Percentiles rank a stretch among this genome's conserved stretches.
phyloP scores from a whole-genome alignment of 2,329 filamentous ascomycete genomes.

The Akanthomyces muscarius region DNA sequence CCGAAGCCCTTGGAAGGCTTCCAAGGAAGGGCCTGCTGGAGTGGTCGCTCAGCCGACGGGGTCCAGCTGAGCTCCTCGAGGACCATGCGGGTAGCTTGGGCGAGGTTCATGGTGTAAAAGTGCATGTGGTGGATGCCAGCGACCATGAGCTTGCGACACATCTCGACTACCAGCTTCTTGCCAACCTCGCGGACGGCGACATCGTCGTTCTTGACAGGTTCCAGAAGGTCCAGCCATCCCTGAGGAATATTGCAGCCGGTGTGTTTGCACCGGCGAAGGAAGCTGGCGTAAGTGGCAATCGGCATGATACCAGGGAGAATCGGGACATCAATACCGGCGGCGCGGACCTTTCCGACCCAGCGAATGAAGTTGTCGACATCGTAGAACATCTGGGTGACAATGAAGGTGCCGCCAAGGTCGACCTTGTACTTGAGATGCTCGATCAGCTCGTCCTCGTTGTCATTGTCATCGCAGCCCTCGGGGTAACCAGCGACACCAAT shows the following conservation, averaged over 20 bases:
- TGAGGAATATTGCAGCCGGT: conserved; percentile 81
- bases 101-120: conserved; percentile 99
- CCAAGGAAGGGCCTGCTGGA: conserved; percentile 92
- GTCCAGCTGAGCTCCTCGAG: conserved; percentile 83
- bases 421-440: conserved; percentile 97
- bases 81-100: conserved; percentile 88
- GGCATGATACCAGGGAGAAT: conserved; percentile 84
- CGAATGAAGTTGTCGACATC: conserved; percentile 91
- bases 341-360: conserved; percentile 85
- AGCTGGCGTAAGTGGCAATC: conserved; percentile 92
- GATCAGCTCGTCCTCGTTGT: conserved; percentile 77
- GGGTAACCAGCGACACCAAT: conserved; percentile 97
- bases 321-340: conserved; percentile 75
- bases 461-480: conserved; percentile 91
- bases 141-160: conserved; percentile 82
- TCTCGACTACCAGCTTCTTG: conserved; percentile 77
- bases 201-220: conserved; percentile 96
- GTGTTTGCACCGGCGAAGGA: conserved; percentile 84
- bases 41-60: conserved; percentile 70
- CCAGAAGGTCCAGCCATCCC: conserved; percentile 74
- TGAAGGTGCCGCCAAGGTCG: conserved; percentile 86
- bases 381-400: conserved; percentile 99
- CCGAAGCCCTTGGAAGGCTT: conserved; percentile 88
- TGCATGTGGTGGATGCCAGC: conserved; percentile 85
- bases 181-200: conserved; percentile 86